Conservation (phyloP, 1,284 basidiomycete genomes). For the Leccinum fallax region DNA sequence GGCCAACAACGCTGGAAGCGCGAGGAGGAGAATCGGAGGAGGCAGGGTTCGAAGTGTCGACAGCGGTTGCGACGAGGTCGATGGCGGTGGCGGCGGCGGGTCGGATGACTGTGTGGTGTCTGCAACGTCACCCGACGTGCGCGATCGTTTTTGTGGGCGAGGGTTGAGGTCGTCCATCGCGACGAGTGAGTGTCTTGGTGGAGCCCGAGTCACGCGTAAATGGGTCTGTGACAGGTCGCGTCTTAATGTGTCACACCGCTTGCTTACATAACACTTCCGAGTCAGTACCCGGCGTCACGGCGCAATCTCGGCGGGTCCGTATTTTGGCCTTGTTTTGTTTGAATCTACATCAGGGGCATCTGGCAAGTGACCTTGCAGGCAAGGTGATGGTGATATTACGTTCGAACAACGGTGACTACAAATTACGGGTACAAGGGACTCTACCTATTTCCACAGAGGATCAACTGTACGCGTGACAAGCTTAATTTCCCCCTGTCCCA, state of each 20-base stretch:
- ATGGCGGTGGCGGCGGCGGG: not conserved
- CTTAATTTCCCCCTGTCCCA: too few species aligned
- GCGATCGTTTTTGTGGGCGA: conserved; percentile 32
- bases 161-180: conserved; percentile 25
- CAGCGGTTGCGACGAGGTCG: not conserved
- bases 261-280: not conserved
- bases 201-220: conserved; percentile 31
- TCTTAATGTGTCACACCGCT: conserved; percentile 5
- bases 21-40: conserved; percentile 53
- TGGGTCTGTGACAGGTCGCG: conserved; percentile 30
- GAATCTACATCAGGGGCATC: too few species aligned
- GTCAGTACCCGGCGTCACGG: too few species aligned
- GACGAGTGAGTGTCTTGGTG: not conserved
- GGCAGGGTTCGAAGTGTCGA: conserved; percentile 42
- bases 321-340: too few species aligned
- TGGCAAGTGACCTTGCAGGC: too few species aligned
- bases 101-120: not conserved
- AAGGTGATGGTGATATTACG: too few species aligned
- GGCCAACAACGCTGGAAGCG: conserved; percentile 57
- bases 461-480: too few species aligned
- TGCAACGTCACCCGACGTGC: conserved; percentile 12
- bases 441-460: too few species aligned
- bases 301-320: too few species aligned
- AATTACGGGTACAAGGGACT: too few species aligned
- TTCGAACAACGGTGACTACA: too few species aligned